Conservation (phyloP, 257 asterid species). For the Asclepias syriaca region DNA sequence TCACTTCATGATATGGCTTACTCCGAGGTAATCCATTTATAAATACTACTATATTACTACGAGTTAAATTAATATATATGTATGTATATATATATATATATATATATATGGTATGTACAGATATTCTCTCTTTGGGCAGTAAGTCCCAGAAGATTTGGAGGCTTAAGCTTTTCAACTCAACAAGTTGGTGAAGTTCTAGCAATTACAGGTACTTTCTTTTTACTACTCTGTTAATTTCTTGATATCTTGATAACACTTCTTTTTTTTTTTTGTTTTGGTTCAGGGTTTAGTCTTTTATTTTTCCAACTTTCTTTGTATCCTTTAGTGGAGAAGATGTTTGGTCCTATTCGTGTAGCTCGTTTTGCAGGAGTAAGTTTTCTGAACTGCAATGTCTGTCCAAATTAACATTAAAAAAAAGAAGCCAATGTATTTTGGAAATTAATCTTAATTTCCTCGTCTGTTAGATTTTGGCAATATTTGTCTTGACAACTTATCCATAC, state of each 20-base stretch:
- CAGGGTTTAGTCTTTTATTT: slow-evolving; percentile 69
- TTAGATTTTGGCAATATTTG: slow-evolving; percentile 58
- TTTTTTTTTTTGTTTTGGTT: no score
- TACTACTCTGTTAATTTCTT: neutral
- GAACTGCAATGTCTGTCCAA: neutral
- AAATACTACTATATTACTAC: no score
- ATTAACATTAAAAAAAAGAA: no score
- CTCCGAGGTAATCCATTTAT: slow-evolving; percentile 42
- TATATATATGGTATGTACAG: no score
- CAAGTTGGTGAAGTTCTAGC: slow-evolving; percentile 77
- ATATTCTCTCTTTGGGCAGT: slow-evolving; percentile 88
- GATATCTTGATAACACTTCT: no score
- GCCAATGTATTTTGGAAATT: neutral
- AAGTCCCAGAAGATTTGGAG: slow-evolving; percentile 67
- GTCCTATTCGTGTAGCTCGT: slow-evolving; percentile 58
- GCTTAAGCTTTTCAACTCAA: slow-evolving; percentile 55
- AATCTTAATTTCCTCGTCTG: slow-evolving; percentile 5
- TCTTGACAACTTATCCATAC: slow-evolving; percentile 66
- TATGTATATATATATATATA: no score
- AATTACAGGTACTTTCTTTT: slow-evolving; percentile 48
- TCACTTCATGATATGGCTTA: slow-evolving; percentile 92
- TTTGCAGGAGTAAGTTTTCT: slow-evolving; percentile 55
- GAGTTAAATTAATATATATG: no score
- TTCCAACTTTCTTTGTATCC: slow-evolving; percentile 70
- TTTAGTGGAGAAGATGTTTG: slow-evolving; percentile 46